These are phyloP conservation scores for Phytophthora sojae DNA, from an alignment of 352 stramenopile species.

Conservation along the genomic window DNA sequence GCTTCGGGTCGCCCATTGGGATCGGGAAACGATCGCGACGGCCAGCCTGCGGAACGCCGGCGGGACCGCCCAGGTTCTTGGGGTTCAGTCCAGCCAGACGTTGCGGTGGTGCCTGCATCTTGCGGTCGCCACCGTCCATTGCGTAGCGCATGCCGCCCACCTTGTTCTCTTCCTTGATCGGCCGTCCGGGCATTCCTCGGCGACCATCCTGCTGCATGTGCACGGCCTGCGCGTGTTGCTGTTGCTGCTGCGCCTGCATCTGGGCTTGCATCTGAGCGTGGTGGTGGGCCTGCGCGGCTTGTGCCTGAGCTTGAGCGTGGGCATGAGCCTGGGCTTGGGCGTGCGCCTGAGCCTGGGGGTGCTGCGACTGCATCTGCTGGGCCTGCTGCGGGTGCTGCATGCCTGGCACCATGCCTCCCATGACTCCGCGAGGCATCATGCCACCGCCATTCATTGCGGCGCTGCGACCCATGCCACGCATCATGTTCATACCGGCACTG, in stretches of 20 bases:
- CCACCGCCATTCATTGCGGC: constrained; percentile 62
- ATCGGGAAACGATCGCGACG: constrained; percentile 79
- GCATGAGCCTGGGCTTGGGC: constrained; percentile 63
- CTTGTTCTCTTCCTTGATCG: constrained; percentile 79
- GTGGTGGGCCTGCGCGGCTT: constrained; percentile 67
- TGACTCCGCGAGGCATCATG: constrained; percentile 75
- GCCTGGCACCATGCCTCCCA: constrained; percentile 69
- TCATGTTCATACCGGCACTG: constrained; percentile 73
- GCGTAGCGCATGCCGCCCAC: constrained; percentile 62
- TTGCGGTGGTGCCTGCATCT: constrained; percentile 62
- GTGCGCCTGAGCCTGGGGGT: constrained; percentile 67
- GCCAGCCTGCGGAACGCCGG: constrained; percentile 49
- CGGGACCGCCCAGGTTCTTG: constrained; percentile 71
- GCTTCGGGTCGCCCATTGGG: constrained; percentile 77
- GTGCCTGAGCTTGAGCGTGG: constrained; percentile 68
- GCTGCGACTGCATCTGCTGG: constrained; percentile 65
- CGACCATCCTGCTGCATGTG: constrained; percentile 71
- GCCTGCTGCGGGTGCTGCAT: constrained; percentile 70
- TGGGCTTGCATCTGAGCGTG: constrained; percentile 65
- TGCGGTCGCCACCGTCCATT: constrained; percentile 71
- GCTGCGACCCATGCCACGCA: constrained; percentile 67
- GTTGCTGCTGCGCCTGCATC: constrained; percentile 68
- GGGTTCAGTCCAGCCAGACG: constrained; percentile 75
- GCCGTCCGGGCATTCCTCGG: constrained; percentile 64
- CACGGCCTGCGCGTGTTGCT: constrained; percentile 51